Percentiles rank a stretch among this genome's conserved stretches.
phyloP scores from a whole-genome alignment of 768 basidiomycete species.

The Hypholoma fasciculare region DNA sequence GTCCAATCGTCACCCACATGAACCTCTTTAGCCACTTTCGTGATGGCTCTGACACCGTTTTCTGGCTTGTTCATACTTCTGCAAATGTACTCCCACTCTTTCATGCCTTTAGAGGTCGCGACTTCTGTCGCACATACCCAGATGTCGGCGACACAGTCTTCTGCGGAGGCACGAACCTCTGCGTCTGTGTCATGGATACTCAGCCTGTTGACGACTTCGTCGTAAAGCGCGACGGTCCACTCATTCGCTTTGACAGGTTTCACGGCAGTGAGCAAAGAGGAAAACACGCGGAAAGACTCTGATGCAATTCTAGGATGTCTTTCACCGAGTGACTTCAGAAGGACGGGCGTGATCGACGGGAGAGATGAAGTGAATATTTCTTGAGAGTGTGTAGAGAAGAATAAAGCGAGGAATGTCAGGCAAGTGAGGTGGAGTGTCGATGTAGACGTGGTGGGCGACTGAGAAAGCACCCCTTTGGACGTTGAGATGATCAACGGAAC shows the following conservation, averaged over 20 bases:
- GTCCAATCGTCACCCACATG: constrained; percentile 78
- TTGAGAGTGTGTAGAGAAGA: constrained; percentile 73
- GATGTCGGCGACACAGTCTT: constrained; percentile 81
- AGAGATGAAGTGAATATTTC: constrained; percentile 60
- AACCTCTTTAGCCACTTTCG: constrained; percentile 77
- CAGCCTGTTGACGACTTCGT: constrained; percentile 69
- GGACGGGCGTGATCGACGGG: constrained; percentile 66
- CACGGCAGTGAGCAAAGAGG: constrained; percentile 74
- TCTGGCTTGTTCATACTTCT: constrained; percentile 69
- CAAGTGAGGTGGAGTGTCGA: constrained; percentile 82
- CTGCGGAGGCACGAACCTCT: constrained; percentile 82
- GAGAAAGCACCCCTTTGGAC: constrained; percentile 63
- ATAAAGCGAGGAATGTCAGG: constrained; percentile 81
- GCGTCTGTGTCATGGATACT: constrained; percentile 85
- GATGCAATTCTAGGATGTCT: constrained; percentile 88
- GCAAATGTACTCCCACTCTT: constrained; percentile 83
- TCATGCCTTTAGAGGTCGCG: constrained; percentile 58
- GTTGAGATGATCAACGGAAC: constrained; percentile 62
- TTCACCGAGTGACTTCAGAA: constrained; percentile 75
- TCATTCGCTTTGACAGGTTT: constrained; percentile 65
- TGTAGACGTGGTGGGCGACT: constrained; percentile 71
- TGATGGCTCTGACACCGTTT: constrained; percentile 79
- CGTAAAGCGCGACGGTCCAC: constrained; percentile 76
- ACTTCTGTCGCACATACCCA: constrained; percentile 86
- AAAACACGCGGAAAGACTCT: constrained; percentile 87